Evolutionary conservation across 495 filamentous ascomycete genomes (phyloP).

Genomic region (Recurvomyces mirabilis): DNA sequence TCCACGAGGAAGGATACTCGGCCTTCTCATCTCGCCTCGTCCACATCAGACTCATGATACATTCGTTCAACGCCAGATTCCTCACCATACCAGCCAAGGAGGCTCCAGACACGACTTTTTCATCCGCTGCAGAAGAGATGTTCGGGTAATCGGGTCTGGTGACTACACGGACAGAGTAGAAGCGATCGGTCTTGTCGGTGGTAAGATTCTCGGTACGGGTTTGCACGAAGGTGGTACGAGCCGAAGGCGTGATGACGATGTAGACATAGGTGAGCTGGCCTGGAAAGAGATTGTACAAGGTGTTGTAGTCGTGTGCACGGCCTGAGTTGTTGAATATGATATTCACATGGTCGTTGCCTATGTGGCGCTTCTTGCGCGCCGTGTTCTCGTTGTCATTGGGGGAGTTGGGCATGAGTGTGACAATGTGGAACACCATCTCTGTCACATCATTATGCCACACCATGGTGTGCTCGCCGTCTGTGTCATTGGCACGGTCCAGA

Average conservation of each 20-base stretch:
- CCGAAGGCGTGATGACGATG: conserved; percentile 86
- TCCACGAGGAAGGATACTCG: conserved; percentile 83
- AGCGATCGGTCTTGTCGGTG: conserved; percentile 40
- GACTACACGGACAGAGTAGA: conserved; percentile 76
- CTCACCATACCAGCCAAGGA: conserved; percentile 79
- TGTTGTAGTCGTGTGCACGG: conserved; percentile 61
- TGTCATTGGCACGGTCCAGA: conserved; percentile 60
- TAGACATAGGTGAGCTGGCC: conserved; percentile 92
- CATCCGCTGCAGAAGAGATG: conserved; percentile 75
- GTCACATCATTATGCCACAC: conserved; percentile 92
- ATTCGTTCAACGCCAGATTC: conserved; percentile 84
- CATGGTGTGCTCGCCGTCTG: conserved; percentile 75
- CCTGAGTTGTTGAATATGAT: conserved; percentile 97
- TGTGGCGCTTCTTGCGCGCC: conserved; percentile 79
- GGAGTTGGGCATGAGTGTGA: conserved; percentile 92
- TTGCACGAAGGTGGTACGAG: conserved; percentile 47
- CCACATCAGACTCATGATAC: conserved; percentile 87
- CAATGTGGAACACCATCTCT: conserved; percentile 89
- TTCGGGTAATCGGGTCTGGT: conserved; percentile 75
- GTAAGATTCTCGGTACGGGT: conserved; percentile 27
- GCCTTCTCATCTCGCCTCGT: conserved; percentile 37
- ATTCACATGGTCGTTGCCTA: conserved; percentile 96
- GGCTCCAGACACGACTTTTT: conserved; percentile 72
- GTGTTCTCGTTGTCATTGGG: conserved; percentile 62
- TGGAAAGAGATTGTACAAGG: conserved; percentile 57